Evolutionary conservation across 2,329 filamentous ascomycete species (phyloP).

Genomic region (Hypoxylon sp.): DNA sequence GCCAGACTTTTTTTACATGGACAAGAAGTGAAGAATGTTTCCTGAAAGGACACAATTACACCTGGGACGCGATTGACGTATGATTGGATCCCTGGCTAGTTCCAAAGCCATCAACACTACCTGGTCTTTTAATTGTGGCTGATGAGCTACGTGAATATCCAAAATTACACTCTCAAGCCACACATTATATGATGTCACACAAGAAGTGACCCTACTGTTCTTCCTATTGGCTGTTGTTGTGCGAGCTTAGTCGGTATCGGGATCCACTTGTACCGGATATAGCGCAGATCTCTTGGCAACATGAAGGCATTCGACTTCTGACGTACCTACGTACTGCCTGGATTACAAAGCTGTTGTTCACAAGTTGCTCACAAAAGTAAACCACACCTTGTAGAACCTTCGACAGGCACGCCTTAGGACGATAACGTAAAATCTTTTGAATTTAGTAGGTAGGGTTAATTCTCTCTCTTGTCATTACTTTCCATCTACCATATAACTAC

Average conservation of each 20-base stretch:
- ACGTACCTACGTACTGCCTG: constrained; percentile 30
- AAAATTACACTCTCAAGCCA: constrained; percentile 42
- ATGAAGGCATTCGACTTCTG: constrained; percentile 36
- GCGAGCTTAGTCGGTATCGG: constrained; percentile 17
- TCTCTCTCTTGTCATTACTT: neutral
- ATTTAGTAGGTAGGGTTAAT: constrained; percentile 21
- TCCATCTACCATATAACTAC: neutral
- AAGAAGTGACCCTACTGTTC: neutral
- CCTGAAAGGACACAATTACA: constrained; percentile 59
- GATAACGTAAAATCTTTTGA: constrained; percentile 5
- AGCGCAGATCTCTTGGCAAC: constrained; percentile 27
- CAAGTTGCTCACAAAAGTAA: constrained; percentile 18
- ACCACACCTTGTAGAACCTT: constrained; percentile 49
- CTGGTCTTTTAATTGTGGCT: constrained; percentile 41
- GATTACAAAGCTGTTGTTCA: constrained; percentile 60
- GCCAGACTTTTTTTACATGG: constrained; percentile 15
- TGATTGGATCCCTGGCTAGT: constrained; percentile 55
- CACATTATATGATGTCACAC: constrained; percentile 34
- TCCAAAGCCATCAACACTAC: constrained; percentile 3
- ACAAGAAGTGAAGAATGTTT: constrained; percentile 39
- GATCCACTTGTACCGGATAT: constrained; percentile 8
- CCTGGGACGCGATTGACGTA: constrained; percentile 57
- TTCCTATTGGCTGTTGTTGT: constrained; percentile 27
- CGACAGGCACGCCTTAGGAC: constrained; percentile 7
- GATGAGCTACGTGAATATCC: constrained; percentile 33